Evolutionary conservation across 83 land plant genomes (phyloP).

Genomic region (Picea abies): DNA sequence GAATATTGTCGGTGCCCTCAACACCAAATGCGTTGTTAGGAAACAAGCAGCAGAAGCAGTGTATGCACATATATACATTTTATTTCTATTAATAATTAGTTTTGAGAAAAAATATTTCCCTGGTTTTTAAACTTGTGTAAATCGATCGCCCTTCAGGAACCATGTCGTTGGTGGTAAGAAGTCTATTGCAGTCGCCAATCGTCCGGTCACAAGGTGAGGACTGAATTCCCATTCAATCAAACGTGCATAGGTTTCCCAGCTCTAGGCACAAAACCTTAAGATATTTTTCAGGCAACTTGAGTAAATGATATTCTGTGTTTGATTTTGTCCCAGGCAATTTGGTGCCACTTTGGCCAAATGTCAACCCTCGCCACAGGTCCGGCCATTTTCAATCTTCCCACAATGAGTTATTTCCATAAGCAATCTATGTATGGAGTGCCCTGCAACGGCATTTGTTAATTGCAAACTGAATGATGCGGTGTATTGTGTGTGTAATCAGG

Average conservation of each 20-base stretch:
- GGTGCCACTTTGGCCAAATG: not conserved
- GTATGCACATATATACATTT: no score
- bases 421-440: no score
- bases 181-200: not conserved
- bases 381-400: not conserved
- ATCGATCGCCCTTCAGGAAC: not conserved
- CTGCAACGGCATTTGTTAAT: no score
- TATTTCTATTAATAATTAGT: no score
- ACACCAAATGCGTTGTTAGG: not conserved
- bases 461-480: no score
- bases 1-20: slow-evolving; percentile 5
- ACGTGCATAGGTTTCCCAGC: not conserved
- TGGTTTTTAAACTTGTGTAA: no score
- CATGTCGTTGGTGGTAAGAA: not conserved
- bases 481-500: not conserved
- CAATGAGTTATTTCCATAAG: no score
- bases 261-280: not conserved
- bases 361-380: not conserved
- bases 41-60: not conserved
- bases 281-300: not conserved
- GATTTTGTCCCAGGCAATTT: not conserved
- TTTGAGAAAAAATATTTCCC: no score
- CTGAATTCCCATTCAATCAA: not conserved
- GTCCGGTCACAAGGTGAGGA: not conserved
- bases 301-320: not conserved